Percentiles rank a stretch among this genome's conserved stretches.
phyloP scores from a whole-genome alignment of 75 land plant genomes.

The Chamaecyparis obtusa region DNA sequence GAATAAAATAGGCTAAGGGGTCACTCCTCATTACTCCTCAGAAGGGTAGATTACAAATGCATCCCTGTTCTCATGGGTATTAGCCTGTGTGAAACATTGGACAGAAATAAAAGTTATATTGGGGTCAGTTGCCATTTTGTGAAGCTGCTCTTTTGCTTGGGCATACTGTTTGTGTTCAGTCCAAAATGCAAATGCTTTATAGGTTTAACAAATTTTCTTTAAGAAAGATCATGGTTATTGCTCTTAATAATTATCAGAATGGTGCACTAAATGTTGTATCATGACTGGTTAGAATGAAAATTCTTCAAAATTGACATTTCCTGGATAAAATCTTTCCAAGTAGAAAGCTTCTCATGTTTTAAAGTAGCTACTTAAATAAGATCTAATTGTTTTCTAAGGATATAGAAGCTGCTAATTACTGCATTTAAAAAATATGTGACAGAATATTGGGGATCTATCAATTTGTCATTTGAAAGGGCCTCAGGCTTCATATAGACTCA shows the following conservation, averaged over 20 bases:
- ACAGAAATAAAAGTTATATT: too few relatives aligned
- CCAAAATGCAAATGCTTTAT: too few relatives aligned
- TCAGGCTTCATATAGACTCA: not conserved
- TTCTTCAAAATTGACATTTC: not conserved
- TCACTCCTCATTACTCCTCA: too few relatives aligned
- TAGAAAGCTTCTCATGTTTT: not conserved
- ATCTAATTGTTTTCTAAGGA: not conserved
- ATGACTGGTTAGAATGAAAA: not conserved
- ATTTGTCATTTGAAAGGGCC: not conserved
- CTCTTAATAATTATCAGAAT: not conserved
- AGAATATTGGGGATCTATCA: conserved; percentile 2
- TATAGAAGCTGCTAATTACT: not conserved
- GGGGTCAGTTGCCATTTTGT: too few relatives aligned
- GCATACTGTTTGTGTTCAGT: too few relatives aligned
- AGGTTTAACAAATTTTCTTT: too few relatives aligned
- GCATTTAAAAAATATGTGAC: not conserved
- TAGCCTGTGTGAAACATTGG: too few relatives aligned
- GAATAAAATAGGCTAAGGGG: too few relatives aligned
- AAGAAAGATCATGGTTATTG: not conserved
- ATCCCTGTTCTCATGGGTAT: too few relatives aligned
- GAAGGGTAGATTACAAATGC: too few relatives aligned
- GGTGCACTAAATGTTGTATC: not conserved
- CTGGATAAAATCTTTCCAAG: not conserved
- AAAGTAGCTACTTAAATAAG: not conserved
- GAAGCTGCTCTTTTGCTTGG: too few relatives aligned